Conservation (phyloP, 768 basidiomycete species). For the Suillus americanus region DNA sequence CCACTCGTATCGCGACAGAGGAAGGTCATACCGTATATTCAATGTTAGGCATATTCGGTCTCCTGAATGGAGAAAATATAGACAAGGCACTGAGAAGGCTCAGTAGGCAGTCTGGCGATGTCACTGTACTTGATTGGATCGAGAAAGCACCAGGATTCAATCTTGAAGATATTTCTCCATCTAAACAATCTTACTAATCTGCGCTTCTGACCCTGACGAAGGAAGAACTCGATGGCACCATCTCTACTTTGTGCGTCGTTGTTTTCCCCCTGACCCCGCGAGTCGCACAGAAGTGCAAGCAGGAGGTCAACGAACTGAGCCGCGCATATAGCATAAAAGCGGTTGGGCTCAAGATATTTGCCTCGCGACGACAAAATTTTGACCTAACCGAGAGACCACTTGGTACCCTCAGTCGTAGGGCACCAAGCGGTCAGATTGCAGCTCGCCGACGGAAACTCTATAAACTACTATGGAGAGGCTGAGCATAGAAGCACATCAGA, state of each 20-base stretch:
- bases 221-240: background rate
- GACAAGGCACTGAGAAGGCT: background rate
- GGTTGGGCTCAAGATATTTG: background rate
- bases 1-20: slow-evolving; percentile 2
- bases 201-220: background rate
- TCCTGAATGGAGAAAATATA: background rate
- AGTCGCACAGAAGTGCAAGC: background rate
- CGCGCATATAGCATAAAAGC: background rate
- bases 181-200: background rate
- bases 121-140: background rate
- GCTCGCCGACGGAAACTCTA: background rate
- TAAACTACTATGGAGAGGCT: background rate
- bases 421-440: background rate
- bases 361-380: background rate
- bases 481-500: background rate
- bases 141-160: background rate
- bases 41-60: slow-evolving; percentile 9
- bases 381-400: background rate
- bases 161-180: background rate
- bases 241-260: background rate
- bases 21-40: slow-evolving; percentile 10
- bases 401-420: background rate
- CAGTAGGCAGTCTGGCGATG: background rate
- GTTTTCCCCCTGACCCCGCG: too few relatives aligned
- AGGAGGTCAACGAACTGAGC: background rate